Base-by-base conservation (phyloP, 2,329 filamentous ascomycete species). In the Claviceps paspali region DNA sequence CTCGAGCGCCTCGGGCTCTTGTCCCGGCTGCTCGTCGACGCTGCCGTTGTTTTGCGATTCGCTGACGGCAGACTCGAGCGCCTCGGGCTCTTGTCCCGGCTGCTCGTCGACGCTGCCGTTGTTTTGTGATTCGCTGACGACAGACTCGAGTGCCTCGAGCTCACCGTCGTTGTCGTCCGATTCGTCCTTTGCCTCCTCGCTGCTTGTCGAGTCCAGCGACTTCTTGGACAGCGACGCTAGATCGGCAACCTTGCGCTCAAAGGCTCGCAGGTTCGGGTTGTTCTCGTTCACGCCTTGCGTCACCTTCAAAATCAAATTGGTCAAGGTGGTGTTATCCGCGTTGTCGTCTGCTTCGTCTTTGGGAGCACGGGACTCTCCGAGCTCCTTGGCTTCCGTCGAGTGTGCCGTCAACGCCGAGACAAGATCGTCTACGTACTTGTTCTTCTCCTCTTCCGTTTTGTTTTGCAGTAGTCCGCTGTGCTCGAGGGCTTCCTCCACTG, bases 401-500 rank as follows among this genome's bases (percentile, higher is more conserved):
- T 57, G 50, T 9, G 45, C 51, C 5, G 60, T 65, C 15, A 75
- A 50, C 5, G 68, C 64, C 29, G 62, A 58, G 3, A 74, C 59
- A 19, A 76, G 56, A 3, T 62, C 59, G 35, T 70, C 62, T 6
- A 75, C 55, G 39, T 70, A 69, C 11, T 55, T 54, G 10, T 61
- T 59, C 14, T 57, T 61, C 43, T 74, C 67, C 10, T 60, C 55
- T 4, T 60, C 54, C 0, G 63, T 62, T 36, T 59, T 63, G 11
- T 57, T 61, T 15, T 54, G 55, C 12, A 74, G 54, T 6, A 75
- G 58, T 3, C 68, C 68, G 40, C 67, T 71, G 48, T 70, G 63
- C 40, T 68, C 62, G 2, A 76, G 57, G 1, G 71, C 70, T 30
- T 70, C 62, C 41, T 69, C 62, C 18, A 76, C 66, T 5, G 67